Evolutionary conservation across 2,329 filamentous ascomycete species (phyloP).

Genomic region (Aspergillus fructus): DNA sequence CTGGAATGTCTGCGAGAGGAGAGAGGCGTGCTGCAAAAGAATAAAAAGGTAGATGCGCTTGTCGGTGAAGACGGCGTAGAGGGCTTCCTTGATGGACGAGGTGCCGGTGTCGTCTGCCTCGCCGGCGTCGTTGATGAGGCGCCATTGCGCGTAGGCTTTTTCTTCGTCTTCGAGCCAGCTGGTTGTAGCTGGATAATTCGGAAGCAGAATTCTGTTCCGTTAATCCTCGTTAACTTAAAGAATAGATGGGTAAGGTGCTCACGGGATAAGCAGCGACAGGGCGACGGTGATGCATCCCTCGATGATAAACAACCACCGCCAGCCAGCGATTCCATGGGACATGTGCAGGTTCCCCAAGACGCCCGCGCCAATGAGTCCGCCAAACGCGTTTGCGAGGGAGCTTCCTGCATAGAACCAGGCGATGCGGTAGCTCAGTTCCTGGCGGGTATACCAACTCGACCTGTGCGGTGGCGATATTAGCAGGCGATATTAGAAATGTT

Average conservation of each 20-base stretch:
- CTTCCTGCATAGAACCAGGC: conserved; percentile 50
- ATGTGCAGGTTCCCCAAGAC: conserved; percentile 44
- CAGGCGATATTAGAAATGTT: background rate
- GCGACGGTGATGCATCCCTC: conserved; percentile 41
- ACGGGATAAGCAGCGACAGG: conserved; percentile 38
- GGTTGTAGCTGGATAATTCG: conserved; percentile 54
- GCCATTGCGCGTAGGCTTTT: conserved; percentile 54
- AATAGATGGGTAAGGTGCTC: conserved; percentile 4
- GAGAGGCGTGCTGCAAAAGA: conserved; percentile 49
- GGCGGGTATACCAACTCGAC: conserved; percentile 67
- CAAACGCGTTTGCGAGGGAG: conserved; percentile 53
- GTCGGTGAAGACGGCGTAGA: conserved; percentile 38
- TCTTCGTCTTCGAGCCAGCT: conserved; percentile 54
- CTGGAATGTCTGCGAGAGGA: conserved; percentile 57
- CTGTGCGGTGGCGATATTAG: background rate
- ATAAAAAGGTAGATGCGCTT: conserved; percentile 42
- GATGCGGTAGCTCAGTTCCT: conserved; percentile 51
- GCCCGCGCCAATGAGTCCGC: conserved; percentile 51
- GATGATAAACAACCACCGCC: conserved; percentile 41
- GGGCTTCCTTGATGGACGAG: conserved; percentile 45
- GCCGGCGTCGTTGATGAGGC: conserved; percentile 51
- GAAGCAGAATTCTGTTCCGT: conserved; percentile 34
- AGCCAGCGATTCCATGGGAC: conserved; percentile 28
- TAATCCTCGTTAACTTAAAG: conserved; percentile 16
- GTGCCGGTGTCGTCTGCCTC: conserved; percentile 44